Evolutionary conservation across 345 rosid species (phyloP).

Genomic region (Draba incana): DNA sequence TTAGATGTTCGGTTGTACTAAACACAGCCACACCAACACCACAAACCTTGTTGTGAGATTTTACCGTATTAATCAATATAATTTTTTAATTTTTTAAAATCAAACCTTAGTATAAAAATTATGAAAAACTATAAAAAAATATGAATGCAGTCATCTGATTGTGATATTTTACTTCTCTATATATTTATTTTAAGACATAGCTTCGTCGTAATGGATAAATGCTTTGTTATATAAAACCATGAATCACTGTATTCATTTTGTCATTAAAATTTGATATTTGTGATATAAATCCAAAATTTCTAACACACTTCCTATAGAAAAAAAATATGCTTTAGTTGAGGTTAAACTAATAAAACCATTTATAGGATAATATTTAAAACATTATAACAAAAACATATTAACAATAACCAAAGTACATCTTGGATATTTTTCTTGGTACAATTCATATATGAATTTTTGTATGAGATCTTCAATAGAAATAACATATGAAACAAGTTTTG

Average conservation of each 20-base stretch:
- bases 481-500: neutral
- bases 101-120: neutral
- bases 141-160: neutral
- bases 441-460: neutral
- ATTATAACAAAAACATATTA: too few species aligned
- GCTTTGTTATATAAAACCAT: too few species aligned
- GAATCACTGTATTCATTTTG: too few species aligned
- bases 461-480: neutral
- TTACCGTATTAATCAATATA: constrained; percentile 1
- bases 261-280: too few species aligned
- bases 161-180: constrained; percentile 2
- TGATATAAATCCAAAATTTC: too few species aligned
- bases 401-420: neutral
- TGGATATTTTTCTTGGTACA: too few species aligned
- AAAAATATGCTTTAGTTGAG: neutral
- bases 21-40: constrained; percentile 24
- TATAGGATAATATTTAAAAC: too few species aligned
- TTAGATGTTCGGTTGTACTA: constrained; percentile 37
- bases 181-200: neutral
- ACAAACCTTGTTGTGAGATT: constrained; percentile 10
- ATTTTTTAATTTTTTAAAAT: neutral
- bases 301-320: too few species aligned
- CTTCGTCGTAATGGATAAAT: neutral
- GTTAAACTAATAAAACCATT: neutral
- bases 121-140: neutral